phyloP scores from a whole-genome alignment of 2,329 filamentous ascomycete species.

The Penicillium sp. region DNA sequence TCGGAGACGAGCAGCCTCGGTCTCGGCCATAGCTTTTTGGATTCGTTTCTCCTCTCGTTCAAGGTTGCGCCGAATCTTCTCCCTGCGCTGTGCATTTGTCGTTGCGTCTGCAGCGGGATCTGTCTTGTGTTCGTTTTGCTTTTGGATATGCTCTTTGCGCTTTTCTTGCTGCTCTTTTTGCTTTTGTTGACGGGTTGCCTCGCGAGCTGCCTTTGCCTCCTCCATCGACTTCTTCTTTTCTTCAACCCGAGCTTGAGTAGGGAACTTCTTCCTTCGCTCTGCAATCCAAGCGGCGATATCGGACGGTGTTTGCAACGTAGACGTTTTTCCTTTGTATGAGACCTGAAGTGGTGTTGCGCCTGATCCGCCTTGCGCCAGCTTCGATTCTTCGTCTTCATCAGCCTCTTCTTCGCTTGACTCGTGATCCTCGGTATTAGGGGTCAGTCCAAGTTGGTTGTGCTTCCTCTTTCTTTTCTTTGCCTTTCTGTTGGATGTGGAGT shows the following conservation, averaged over 20 bases:
- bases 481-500: constrained; percentile 31
- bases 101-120: constrained; percentile 35
- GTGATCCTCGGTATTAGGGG: constrained; percentile 46
- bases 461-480: constrained; percentile 45
- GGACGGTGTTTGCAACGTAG: constrained; percentile 55
- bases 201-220: constrained; percentile 56
- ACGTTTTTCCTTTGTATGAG: constrained; percentile 57
- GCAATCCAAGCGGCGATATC: constrained; percentile 79
- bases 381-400: constrained; percentile 45
- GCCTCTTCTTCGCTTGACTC: constrained; percentile 47
- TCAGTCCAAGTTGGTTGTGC: constrained; percentile 50
- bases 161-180: constrained; percentile 36
- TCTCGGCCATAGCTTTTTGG: constrained; percentile 47
- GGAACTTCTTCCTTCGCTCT: constrained; percentile 76
- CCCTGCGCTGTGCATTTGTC: constrained; percentile 40
- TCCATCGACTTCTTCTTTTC: constrained; percentile 64
- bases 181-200: constrained; percentile 41
- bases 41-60: constrained; percentile 63
- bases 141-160: constrained; percentile 16
- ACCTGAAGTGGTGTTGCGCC: constrained; percentile 45
- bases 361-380: constrained; percentile 32
- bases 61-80: constrained; percentile 49
- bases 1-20: constrained; percentile 39
- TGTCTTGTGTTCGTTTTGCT: constrained; percentile 26
- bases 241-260: constrained; percentile 68